phyloP scores from a whole-genome alignment of 2,329 filamentous ascomycete genomes.

The Phialophora tarda region DNA sequence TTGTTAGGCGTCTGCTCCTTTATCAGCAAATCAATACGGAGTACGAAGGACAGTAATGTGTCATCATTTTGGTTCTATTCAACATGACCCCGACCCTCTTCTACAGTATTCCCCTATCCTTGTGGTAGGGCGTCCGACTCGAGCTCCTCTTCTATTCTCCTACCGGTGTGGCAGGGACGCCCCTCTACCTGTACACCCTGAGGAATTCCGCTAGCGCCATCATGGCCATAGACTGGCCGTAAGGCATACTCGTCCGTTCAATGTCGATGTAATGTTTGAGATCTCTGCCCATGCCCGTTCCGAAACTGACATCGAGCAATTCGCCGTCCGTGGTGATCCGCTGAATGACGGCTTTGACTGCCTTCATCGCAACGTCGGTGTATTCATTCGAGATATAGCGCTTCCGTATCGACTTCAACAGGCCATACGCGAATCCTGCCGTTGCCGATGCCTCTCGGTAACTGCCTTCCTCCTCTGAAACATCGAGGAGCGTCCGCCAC shows the following conservation, averaged over 20 bases:
- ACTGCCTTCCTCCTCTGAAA: conserved; percentile 68
- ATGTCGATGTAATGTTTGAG: conserved; percentile 81
- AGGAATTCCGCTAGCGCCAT: conserved; percentile 79
- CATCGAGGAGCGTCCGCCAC: conserved; percentile 77
- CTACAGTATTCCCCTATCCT: no score
- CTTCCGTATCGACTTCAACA: conserved; percentile 74
- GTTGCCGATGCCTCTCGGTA: conserved; percentile 79
- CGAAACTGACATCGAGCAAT: conserved; percentile 75
- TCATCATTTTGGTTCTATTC: no score
- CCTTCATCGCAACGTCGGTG: conserved; percentile 64
- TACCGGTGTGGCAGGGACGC: no score
- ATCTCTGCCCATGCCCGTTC: conserved; percentile 75
- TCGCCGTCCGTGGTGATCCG: conserved; percentile 72
- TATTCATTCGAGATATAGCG: conserved; percentile 70
- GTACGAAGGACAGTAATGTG: no score
- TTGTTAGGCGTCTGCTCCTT: no score
- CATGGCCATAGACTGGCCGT: conserved; percentile 83
- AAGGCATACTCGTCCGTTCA: conserved; percentile 78
- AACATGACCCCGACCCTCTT: no score
- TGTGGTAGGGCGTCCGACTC: no score
- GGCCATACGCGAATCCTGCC: conserved; percentile 79
- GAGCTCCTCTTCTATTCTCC: no score
- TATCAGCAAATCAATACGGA: no score
- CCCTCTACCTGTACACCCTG: conserved; percentile 58
- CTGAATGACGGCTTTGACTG: conserved; percentile 68